A percentile compares a stretch with the other conserved stretches of the same genome.
phyloP scores from a whole-genome alignment of 345 rosid species.

The Salix suchowensis region DNA sequence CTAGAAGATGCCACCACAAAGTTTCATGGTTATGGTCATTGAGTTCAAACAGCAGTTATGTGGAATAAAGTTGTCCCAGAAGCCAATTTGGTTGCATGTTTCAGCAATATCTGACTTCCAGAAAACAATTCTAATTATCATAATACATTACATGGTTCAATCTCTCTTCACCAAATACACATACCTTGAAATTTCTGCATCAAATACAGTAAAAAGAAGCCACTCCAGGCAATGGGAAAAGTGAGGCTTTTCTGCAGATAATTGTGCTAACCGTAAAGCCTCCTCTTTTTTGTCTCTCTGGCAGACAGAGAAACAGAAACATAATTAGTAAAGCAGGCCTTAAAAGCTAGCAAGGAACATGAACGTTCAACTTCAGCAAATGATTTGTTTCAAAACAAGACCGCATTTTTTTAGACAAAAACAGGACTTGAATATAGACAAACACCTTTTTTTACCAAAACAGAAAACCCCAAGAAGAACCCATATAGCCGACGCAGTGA shows the following conservation, averaged over 20 bases:
- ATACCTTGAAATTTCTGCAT: slow-evolving; percentile 94
- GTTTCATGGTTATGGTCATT: neutral
- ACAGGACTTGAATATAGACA: neutral
- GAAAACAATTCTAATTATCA: neutral
- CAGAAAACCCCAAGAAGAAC: neutral
- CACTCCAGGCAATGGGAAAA: slow-evolving; percentile 95
- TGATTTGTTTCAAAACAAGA: neutral
- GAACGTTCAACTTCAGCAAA: neutral
- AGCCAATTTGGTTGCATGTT: neutral
- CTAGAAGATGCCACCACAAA: neutral
- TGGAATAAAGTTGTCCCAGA: neutral
- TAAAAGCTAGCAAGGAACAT: neutral
- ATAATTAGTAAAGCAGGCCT: neutral
- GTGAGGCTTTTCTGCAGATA: slow-evolving; percentile 95
- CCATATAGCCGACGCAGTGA: neutral
- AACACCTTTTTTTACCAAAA: neutral
- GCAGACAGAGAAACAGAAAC: slow-evolving; percentile 23
- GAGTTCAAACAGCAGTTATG: neutral
- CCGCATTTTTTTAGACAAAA: neutral
- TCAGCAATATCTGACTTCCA: neutral
- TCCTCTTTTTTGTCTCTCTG: slow-evolving; percentile 92
- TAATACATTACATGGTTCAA: neutral
- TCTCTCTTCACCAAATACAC: slow-evolving; percentile 6
- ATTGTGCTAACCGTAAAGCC: slow-evolving; percentile 70
- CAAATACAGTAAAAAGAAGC: slow-evolving; percentile 98